Percentiles rank a stretch among this genome's conserved stretches.
Conservation (phyloP, 2,329 filamentous ascomycete genomes). For the Paecilomyces niveus region DNA sequence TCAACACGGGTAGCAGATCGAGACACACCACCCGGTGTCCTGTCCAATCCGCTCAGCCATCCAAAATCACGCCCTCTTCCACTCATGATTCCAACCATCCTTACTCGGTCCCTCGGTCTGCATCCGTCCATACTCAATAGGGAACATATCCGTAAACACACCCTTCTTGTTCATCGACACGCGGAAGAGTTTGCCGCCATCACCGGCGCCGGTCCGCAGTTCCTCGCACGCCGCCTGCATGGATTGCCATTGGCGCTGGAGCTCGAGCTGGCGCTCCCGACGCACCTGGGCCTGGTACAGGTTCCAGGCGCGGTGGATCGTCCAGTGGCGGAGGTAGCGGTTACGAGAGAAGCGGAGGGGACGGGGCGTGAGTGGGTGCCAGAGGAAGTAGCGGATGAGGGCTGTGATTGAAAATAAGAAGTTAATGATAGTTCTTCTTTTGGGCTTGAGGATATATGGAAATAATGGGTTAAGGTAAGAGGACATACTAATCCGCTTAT, state of each 20-base stretch:
- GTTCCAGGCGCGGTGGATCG: conserved; percentile 93
- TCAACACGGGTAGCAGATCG: too few relatives aligned
- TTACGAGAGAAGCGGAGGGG: conserved; percentile 85
- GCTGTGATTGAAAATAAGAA: conserved; percentile 30
- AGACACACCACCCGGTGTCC: neutral
- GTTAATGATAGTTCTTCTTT: conserved; percentile 1
- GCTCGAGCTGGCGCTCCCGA: conserved; percentile 57
- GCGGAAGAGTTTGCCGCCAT: conserved; percentile 62
- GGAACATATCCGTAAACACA: conserved; percentile 66
- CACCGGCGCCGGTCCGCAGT: conserved; percentile 50
- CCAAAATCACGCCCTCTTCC: conserved; percentile 54
- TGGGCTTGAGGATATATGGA: conserved; percentile 11
- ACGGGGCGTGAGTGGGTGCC: conserved; percentile 60
- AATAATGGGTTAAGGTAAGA: neutral
- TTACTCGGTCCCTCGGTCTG: conserved; percentile 74
- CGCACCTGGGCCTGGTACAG: conserved; percentile 67
- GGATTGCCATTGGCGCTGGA: conserved; percentile 71
- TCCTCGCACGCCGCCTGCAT: conserved; percentile 86
- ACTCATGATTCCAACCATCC: conserved; percentile 86
- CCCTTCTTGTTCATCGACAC: conserved; percentile 88
- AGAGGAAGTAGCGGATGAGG: conserved; percentile 62
- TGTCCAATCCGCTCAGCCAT: neutral
- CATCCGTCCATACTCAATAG: conserved; percentile 72
- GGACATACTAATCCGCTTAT: conserved; percentile 41
- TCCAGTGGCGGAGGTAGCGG: conserved; percentile 91